These are phyloP conservation scores for Pseudonitzschia multistriata DNA, from an alignment of 108 stramenopile genomes.

Conservation along the genomic window DNA sequence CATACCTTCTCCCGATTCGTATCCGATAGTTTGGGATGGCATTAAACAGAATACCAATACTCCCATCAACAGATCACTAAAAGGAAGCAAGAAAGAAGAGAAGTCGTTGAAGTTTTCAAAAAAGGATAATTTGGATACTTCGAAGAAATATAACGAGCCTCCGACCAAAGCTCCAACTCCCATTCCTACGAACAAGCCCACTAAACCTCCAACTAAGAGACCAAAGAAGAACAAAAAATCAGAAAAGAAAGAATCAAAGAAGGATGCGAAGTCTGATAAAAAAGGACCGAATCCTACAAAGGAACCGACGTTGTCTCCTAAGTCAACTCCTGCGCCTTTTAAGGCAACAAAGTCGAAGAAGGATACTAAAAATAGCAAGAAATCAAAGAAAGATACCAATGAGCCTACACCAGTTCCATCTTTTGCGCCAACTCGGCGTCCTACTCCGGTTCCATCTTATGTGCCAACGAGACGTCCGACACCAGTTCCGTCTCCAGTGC, in stretches of 20 bases:
- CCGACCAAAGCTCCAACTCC: no score
- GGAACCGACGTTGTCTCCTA: not conserved
- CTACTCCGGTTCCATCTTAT: not conserved
- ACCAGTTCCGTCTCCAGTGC: not conserved
- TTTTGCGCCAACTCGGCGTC: not conserved
- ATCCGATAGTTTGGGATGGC: not conserved
- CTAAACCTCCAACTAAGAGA: not conserved
- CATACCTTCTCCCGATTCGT: not conserved
- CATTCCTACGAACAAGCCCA: not conserved
- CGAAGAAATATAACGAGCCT: not conserved
- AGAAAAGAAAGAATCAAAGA: not conserved
- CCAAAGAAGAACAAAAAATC: not conserved
- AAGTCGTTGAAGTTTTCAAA: not conserved
- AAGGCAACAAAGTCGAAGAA: not conserved
- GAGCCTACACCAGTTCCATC: not conserved
- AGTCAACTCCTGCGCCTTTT: not conserved
- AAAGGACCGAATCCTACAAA: not conserved
- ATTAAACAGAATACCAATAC: not conserved
- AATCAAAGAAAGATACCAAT: not conserved
- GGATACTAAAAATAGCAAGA: not conserved
- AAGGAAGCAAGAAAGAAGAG: not conserved
- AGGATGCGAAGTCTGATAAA: not conserved
- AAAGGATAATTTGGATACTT: no score
- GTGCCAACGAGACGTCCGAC: not conserved
- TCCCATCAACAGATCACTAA: not conserved